phyloP scores from a whole-genome alignment of 768 basidiomycete genomes.

The Lactarius akahatsu region DNA sequence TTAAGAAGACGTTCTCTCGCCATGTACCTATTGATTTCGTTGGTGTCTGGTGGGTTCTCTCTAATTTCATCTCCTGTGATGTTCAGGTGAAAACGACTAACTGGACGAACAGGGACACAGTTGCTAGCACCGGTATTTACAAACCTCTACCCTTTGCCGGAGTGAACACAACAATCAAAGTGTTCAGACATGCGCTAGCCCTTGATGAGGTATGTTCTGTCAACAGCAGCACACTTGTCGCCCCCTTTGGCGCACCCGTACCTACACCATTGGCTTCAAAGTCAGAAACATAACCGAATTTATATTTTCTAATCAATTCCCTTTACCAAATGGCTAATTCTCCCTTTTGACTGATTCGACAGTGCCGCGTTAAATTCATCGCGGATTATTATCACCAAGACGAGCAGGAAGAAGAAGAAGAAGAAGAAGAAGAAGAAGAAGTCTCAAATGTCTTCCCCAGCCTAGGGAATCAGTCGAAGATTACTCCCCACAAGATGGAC shows the following conservation, averaged over 20 bases:
- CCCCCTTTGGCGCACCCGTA: neutral
- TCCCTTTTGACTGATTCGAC: neutral
- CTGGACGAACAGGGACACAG: conserved; percentile 63
- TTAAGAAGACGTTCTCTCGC: conserved; percentile 69
- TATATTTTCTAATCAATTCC: neutral
- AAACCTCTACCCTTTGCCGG: conserved; percentile 64
- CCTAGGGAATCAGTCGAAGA: neutral
- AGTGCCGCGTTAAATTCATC: conserved; percentile 64
- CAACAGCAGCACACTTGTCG: too few relatives aligned
- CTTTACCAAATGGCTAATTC: too few relatives aligned
- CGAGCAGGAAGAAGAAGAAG: too few relatives aligned
- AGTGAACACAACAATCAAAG: conserved; percentile 60
- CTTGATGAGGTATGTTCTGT: conserved; percentile 63
- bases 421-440: neutral
- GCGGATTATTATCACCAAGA: conserved; percentile 58
- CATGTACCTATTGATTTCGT: conserved; percentile 71
- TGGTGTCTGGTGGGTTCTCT: conserved; percentile 62
- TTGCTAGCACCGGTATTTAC: conserved; percentile 71
- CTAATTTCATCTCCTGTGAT: neutral
- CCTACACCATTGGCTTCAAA: neutral
- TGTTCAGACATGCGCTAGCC: conserved; percentile 74
- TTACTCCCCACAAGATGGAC: neutral
- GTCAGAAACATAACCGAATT: neutral
- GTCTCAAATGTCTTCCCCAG: neutral
- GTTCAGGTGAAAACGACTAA: too few relatives aligned